phyloP scores from a whole-genome alignment of 345 rosid species.

The Mangifera indica region DNA sequence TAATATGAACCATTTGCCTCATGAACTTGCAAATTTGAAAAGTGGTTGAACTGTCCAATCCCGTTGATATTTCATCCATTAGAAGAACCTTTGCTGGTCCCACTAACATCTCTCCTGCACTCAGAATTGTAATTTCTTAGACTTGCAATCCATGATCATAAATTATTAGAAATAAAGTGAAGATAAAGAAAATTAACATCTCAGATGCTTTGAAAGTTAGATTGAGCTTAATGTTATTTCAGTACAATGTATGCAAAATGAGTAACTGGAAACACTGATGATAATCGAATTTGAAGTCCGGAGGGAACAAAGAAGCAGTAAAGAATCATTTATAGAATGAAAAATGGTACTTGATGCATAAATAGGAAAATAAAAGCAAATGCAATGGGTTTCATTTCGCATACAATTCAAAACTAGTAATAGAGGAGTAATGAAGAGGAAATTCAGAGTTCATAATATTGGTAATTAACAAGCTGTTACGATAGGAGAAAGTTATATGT shows the following conservation, averaged over 20 bases:
- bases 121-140: neutral
- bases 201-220: constrained; percentile 19
- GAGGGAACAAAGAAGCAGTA: too few species aligned
- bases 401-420: too few species aligned
- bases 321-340: too few species aligned
- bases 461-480: too few species aligned
- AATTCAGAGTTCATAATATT: too few species aligned
- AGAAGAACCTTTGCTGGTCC: constrained; percentile 85
- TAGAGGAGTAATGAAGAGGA: neutral
- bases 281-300: too few species aligned
- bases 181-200: constrained; percentile 22
- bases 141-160: neutral
- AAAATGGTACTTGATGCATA: too few species aligned
- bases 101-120: constrained; percentile 90
- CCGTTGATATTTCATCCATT: constrained; percentile 97
- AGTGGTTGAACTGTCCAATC: constrained; percentile 88
- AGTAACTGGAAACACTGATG: too few species aligned
- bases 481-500: neutral
- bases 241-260: too few species aligned
- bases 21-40: constrained; percentile 65
- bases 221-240: too few species aligned
- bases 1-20: constrained; percentile 71
- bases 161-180: neutral
- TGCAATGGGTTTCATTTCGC: too few species aligned
- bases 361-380: too few species aligned